phyloP scores from a whole-genome alignment of 2,329 filamentous ascomycete genomes.

The Trichoderma koningiopsis region DNA sequence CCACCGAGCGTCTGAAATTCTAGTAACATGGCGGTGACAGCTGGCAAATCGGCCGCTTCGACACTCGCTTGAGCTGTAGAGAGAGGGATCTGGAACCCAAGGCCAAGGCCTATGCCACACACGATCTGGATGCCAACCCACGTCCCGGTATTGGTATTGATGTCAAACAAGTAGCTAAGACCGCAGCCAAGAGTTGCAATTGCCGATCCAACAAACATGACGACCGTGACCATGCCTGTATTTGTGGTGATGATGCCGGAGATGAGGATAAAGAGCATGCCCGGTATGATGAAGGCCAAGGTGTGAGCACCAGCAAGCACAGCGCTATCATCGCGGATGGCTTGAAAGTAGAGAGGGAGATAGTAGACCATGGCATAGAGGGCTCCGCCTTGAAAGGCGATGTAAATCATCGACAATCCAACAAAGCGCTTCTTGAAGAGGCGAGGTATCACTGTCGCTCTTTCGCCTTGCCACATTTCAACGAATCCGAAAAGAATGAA shows the following conservation, averaged over 20 bases:
- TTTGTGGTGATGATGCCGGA: constrained; percentile 31
- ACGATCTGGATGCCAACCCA: constrained; percentile 40
- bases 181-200: constrained; percentile 41
- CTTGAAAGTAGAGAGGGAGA: constrained; percentile 45
- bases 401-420: constrained; percentile 35
- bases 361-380: constrained; percentile 46
- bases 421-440: constrained; percentile 41
- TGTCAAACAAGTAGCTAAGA: constrained; percentile 43
- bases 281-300: constrained; percentile 40
- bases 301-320: constrained; percentile 43
- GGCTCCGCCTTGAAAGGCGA: constrained; percentile 41
- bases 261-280: constrained; percentile 21
- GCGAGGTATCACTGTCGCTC: constrained; percentile 41
- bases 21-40: constrained; percentile 9
- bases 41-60: neutral
- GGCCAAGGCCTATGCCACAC: constrained; percentile 49
- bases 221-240: constrained; percentile 44
- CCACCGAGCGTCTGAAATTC: neutral
- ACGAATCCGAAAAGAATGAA: constrained; percentile 37
- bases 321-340: constrained; percentile 39
- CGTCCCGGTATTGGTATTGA: constrained; percentile 24
- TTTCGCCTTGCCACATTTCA: constrained; percentile 43
- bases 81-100: constrained; percentile 47
- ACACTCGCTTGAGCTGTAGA: constrained; percentile 42
- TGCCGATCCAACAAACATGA: constrained; percentile 39